Base-by-base conservation (phyloP, 2,329 filamentous ascomycete species). In the Magnaporthiopsis poae region DNA sequence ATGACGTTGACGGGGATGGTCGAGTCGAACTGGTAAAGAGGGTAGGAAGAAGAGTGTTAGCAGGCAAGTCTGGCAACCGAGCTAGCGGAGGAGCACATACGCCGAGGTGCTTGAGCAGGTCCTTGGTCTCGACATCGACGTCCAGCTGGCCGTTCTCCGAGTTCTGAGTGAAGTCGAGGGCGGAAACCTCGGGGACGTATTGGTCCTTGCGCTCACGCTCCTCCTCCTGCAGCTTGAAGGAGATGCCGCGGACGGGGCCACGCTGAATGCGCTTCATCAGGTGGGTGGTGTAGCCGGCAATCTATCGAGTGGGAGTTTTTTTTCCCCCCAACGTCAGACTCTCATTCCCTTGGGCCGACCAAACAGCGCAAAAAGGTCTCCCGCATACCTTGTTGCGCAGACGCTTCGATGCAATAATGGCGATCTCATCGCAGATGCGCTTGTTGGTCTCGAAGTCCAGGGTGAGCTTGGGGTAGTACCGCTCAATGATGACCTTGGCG, bases 391-490 rank as follows among this genome's bases (percentile, higher is more conserved):
- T 99, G 90, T 99, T 99, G 85, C 95, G 90, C 77, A 99, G 90
- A 80, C 96, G 90, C 91, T 99, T 99, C 76, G 90, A 96, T 75
- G 95, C 92, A 80, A 99, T 99, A 82, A 99, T 96, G 79, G 95
- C 95, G 77, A 99, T 95, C 85, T 99, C 95, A 92, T 98, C 95
- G 86, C 95, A 98, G 78, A 98, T 96, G 77, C 92, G 88, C 91
- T 97, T 97, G 90, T 97, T 97, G 88, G 91, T 96, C 90, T 99
- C 95, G 86, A 99, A 99, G 86, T 99, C 95, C 79, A 98, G 91
- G 72, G 93, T 97, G 81, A 99, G 87, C 84, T 92, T 92, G 79
- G 95, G 95, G 85, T 96, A 96, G 87, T 95, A 96, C 74, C 90
- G 88, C 90, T 97, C 93, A 84, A 99, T 98, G 86, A 98, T 94